Conservation (phyloP, 2,329 filamentous ascomycete species). For the Penicillium hesseltinei region DNA sequence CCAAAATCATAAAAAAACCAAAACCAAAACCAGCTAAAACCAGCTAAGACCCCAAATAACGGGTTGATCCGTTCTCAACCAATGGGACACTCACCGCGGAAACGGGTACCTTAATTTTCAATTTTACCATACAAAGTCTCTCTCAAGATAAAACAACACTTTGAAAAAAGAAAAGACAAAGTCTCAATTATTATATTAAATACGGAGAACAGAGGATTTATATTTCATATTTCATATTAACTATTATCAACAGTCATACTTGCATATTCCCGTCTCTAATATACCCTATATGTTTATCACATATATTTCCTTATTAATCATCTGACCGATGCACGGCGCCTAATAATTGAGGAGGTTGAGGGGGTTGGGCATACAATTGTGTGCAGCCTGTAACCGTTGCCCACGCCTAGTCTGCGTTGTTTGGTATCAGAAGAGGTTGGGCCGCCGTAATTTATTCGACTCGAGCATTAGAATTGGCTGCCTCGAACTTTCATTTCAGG, state of each 20-base stretch:
- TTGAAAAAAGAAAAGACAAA: neutral
- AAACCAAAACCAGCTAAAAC: neutral
- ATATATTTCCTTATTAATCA: conserved; percentile 1
- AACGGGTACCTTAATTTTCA: conserved; percentile 10
- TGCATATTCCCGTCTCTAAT: neutral
- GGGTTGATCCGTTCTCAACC: conserved; percentile 9
- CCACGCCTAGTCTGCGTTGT: conserved; percentile 3
- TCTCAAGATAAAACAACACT: neutral
- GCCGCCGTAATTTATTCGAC: conserved; percentile 13
- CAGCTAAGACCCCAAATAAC: conserved; percentile 1
- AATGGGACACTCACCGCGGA: conserved; percentile 5
- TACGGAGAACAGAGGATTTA: too few relatives aligned
- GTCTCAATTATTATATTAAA: neutral
- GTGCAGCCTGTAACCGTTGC: conserved; percentile 7
- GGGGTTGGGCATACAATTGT: conserved; percentile 16
- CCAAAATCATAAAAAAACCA: neutral
- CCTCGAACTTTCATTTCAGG: neutral
- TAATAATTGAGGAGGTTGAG: conserved; percentile 15
- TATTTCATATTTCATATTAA: neutral
- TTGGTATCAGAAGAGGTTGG: conserved; percentile 9
- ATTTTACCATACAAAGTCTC: conserved; percentile 3
- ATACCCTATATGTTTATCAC: neutral
- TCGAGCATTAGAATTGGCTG: conserved; percentile 5
- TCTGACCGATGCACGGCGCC: conserved; percentile 11
- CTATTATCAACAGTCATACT: neutral